Conservation (phyloP, 768 basidiomycete species). For the Calocera viscosa region DNA sequence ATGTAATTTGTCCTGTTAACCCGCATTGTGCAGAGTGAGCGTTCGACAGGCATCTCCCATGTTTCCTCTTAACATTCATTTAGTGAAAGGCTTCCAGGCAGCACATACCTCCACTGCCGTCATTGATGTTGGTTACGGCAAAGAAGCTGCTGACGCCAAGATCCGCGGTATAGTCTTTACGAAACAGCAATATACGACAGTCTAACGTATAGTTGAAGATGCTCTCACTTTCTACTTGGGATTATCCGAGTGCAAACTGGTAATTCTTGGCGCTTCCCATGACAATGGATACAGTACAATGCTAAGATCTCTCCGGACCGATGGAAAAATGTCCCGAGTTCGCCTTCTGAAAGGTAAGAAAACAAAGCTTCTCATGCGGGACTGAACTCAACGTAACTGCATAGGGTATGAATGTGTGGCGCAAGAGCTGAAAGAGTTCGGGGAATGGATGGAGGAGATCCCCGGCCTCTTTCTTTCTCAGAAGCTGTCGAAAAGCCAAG, state of each 20-base stretch:
- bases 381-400: background rate
- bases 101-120: constrained; percentile 27
- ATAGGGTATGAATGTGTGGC: constrained; percentile 49
- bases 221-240: constrained; percentile 50
- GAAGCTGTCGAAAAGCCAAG: constrained; percentile 25
- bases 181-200: background rate
- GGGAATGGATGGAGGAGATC: constrained; percentile 41
- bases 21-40: background rate
- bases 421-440: constrained; percentile 43
- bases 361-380: background rate
- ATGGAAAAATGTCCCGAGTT: constrained; percentile 51
- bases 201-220: constrained; percentile 46
- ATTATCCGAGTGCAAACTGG: constrained; percentile 51
- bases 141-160: constrained; percentile 66
- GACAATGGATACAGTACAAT: constrained; percentile 58
- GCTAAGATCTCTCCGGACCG: constrained; percentile 51
- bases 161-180: constrained; percentile 43
- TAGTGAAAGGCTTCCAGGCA: constrained; percentile 3
- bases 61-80: background rate
- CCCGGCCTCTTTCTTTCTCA: constrained; percentile 49
- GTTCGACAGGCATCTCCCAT: background rate
- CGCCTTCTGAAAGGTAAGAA: constrained; percentile 37
- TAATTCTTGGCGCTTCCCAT: constrained; percentile 59
- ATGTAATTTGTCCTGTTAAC: no score
- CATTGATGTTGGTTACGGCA: constrained; percentile 55